phyloP scores from a whole-genome alignment of 352 stramenopile genomes.

The Saprolegnia parasitica region DNA sequence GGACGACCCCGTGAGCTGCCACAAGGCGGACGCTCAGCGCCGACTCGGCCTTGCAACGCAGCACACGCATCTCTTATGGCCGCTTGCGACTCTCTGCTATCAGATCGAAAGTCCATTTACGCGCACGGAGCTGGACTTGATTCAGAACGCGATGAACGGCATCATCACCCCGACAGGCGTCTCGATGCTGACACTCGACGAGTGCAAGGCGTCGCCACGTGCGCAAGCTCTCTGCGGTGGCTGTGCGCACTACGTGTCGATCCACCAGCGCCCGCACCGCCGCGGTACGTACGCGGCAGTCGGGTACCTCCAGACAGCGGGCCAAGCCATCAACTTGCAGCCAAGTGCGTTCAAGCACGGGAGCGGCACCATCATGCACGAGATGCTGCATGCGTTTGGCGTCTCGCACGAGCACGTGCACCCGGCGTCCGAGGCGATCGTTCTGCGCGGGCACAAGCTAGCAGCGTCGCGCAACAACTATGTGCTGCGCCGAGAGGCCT shows the following conservation, averaged over 20 bases:
- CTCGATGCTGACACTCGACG: conserved; percentile 50
- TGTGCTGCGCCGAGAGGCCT: conserved; percentile 51
- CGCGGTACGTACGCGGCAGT: conserved; percentile 59
- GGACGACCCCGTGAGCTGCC: conserved; percentile 43
- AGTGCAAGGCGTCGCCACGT: conserved; percentile 47
- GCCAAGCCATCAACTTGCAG: conserved; percentile 65
- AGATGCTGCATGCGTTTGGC: conserved; percentile 59
- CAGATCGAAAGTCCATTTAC: conserved; percentile 53
- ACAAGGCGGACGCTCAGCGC: conserved; percentile 30
- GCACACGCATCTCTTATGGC: conserved; percentile 57
- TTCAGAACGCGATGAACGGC: conserved; percentile 43
- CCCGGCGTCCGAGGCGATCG: conserved; percentile 56
- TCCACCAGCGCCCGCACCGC: conserved; percentile 60
- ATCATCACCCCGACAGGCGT: conserved; percentile 56
- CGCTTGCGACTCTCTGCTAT: conserved; percentile 63
- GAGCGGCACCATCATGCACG: conserved; percentile 49
- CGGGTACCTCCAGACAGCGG: conserved; percentile 57
- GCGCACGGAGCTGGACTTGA: conserved; percentile 41
- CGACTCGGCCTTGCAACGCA: conserved; percentile 55
- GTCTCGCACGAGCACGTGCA: conserved; percentile 73
- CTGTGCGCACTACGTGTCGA: conserved; percentile 63
- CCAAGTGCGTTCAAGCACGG: conserved; percentile 54
- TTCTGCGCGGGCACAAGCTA: conserved; percentile 57
- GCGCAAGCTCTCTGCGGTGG: conserved; percentile 1
- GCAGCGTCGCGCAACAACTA: conserved; percentile 65